phyloP scores from a whole-genome alignment of 441 rosid species.

The Gossypium trilobum region DNA sequence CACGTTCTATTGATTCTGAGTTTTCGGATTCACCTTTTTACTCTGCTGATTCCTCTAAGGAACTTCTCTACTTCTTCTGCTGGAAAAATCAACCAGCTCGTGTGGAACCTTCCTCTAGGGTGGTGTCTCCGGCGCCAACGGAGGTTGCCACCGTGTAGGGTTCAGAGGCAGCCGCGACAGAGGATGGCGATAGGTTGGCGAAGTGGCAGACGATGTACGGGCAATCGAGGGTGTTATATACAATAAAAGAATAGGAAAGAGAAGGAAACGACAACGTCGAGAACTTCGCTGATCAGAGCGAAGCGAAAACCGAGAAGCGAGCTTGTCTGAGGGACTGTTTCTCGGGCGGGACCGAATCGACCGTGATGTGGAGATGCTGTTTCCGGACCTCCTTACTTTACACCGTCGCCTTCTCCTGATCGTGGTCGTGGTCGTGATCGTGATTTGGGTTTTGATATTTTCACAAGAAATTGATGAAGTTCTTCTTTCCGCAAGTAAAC shows the following conservation, averaged over 20 bases:
- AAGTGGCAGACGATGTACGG: slow-evolving; percentile 41
- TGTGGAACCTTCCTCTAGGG: slow-evolving; percentile 34
- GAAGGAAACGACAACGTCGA: slow-evolving; percentile 27
- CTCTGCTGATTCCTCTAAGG: slow-evolving; percentile 41
- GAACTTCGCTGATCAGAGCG: slow-evolving; percentile 9
- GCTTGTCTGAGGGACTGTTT: background rate
- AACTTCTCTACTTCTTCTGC: slow-evolving; percentile 63
- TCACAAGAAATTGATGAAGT: background rate
- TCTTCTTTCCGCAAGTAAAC: too few species aligned
- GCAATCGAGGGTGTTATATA: slow-evolving; percentile 50
- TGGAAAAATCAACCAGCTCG: slow-evolving; percentile 44
- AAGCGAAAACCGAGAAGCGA: slow-evolving; percentile 7
- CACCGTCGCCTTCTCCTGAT: slow-evolving; percentile 57
- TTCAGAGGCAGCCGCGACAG: slow-evolving; percentile 12
- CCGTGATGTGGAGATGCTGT: slow-evolving; percentile 40
- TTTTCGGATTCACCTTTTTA: slow-evolving; percentile 10
- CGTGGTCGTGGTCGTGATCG: slow-evolving; percentile 19
- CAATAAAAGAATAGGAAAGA: slow-evolving; percentile 54
- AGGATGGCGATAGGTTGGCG: slow-evolving; percentile 21
- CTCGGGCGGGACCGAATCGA: slow-evolving; percentile 3
- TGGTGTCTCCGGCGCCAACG: slow-evolving; percentile 20
- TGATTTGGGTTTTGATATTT: background rate
- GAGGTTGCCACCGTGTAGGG: slow-evolving; percentile 6
- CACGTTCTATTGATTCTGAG: slow-evolving; percentile 12
- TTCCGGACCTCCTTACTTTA: slow-evolving; percentile 50